Evolutionary conservation across 1,284 basidiomycete species (phyloP).

Genomic region (Sanghuangporus baumii): DNA sequence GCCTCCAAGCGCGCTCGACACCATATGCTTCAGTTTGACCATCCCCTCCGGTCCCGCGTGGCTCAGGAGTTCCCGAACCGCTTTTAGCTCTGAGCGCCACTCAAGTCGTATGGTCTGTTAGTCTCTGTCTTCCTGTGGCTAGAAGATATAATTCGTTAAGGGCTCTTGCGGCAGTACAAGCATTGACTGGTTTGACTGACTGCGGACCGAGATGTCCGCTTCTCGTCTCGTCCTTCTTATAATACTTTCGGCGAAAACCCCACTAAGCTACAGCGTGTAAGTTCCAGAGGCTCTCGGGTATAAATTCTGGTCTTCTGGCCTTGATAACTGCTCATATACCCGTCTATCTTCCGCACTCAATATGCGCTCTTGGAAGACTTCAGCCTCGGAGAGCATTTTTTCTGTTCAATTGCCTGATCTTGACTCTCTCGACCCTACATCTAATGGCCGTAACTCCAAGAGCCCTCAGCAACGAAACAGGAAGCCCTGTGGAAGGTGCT

Average conservation of each 20-base stretch:
- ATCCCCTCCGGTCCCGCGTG: not conserved
- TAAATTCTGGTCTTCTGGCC: not conserved
- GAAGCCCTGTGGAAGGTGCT: conserved; percentile 11
- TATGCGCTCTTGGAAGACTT: not conserved
- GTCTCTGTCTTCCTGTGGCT: not conserved
- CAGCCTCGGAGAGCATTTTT: conserved; percentile 4
- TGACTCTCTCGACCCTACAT: not conserved
- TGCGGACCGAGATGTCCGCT: not conserved
- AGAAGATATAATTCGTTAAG: not conserved
- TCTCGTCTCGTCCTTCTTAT: not conserved
- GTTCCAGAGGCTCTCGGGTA: not conserved
- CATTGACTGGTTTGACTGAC: not conserved
- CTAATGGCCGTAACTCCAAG: not conserved
- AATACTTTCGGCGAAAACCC: not conserved
- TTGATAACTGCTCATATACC: not conserved
- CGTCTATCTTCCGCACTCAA: not conserved
- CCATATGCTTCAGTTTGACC: not conserved
- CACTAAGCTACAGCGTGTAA: not conserved
- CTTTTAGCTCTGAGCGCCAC: not conserved
- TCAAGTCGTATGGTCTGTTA: not conserved
- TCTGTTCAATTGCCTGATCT: not conserved
- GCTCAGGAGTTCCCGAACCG: not conserved
- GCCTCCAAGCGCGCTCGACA: not conserved
- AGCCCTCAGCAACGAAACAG: not conserved
- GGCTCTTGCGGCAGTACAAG: not conserved